Evolutionary conservation across 345 rosid genomes (phyloP).

Genomic region (Eucalyptus cloeziana): DNA sequence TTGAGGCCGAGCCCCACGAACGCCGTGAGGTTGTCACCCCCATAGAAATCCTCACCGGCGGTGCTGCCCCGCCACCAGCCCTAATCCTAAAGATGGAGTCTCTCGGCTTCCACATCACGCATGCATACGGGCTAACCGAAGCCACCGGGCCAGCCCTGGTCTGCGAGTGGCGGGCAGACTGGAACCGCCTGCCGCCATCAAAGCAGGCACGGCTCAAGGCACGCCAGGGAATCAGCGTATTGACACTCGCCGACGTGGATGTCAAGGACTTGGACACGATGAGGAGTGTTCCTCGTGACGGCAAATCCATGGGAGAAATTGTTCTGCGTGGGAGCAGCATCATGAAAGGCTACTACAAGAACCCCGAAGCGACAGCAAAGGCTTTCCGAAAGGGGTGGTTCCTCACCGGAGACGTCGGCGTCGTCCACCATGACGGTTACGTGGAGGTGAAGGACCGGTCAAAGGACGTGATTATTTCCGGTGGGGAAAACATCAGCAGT

Average conservation of each 20-base stretch:
- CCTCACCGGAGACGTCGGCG: conserved; percentile 26
- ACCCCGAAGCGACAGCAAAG: background rate
- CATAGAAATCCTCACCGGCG: conserved; percentile 60
- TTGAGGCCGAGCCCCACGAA: conserved; percentile 33
- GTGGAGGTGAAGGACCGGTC: conserved; percentile 31
- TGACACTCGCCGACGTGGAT: conserved; percentile 54
- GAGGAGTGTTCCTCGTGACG: conserved; percentile 47
- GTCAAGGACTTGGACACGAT: conserved; percentile 39
- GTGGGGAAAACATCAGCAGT: conserved; percentile 64
- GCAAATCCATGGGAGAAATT: conserved; percentile 54
- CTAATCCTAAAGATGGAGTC: conserved; percentile 36
- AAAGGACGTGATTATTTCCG: conserved; percentile 49
- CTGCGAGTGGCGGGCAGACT: conserved; percentile 67
- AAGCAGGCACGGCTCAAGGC: conserved; percentile 36
- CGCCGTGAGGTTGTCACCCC: conserved; percentile 8
- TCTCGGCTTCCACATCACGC: conserved; percentile 53
- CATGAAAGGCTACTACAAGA: conserved; percentile 9
- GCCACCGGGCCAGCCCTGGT: conserved; percentile 56
- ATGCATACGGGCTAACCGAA: conserved; percentile 69
- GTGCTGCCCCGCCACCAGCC: conserved; percentile 54
- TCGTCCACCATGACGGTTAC: conserved; percentile 32
- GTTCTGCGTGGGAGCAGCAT: conserved; percentile 51
- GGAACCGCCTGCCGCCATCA: conserved; percentile 28
- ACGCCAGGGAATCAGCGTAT: conserved; percentile 43
- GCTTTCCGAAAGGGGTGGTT: conserved; percentile 8